A percentile compares a stretch with the other conserved stretches of the same genome.
phyloP scores from a whole-genome alignment of 345 rosid species.

The Clarkia xantiana region DNA sequence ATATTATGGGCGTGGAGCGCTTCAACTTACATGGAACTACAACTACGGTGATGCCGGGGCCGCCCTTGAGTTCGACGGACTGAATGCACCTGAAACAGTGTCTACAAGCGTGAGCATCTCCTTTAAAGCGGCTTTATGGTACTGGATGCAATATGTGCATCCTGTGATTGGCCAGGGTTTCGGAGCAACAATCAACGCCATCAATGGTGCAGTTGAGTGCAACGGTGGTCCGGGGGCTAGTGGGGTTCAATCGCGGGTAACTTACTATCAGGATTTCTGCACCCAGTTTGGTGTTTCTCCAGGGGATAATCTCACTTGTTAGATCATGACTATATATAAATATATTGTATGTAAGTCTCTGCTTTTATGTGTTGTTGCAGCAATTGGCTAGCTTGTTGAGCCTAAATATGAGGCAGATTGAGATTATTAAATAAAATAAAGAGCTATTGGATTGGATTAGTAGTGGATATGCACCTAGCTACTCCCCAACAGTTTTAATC shows the following conservation, averaged over 20 bases:
- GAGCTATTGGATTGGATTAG: too few species aligned
- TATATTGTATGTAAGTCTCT: too few species aligned
- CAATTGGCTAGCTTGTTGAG: too few species aligned
- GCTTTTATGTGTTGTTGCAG: too few species aligned
- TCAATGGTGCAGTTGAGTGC: constrained; percentile 38
- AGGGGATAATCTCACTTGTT: constrained; percentile 1
- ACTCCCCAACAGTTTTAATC: too few species aligned
- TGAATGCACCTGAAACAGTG: constrained; percentile 29
- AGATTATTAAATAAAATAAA: too few species aligned
- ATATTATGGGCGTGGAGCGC: constrained; percentile 48
- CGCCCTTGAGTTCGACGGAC: constrained; percentile 17
- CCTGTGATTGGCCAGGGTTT: constrained; percentile 31
- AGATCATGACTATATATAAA: too few species aligned
- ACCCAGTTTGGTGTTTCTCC: constrained; percentile 3
- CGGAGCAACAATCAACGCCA: constrained; percentile 33
- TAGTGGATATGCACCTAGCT: too few species aligned
- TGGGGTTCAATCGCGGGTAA: constrained; percentile 22
- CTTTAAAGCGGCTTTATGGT: constrained; percentile 39
- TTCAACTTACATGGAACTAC: constrained; percentile 42
- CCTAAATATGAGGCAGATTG: too few species aligned
- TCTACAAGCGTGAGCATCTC: constrained; percentile 21
- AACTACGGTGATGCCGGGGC: constrained; percentile 40
- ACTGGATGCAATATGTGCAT: constrained; percentile 37
- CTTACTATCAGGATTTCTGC: constrained; percentile 28
- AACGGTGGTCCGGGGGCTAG: constrained; percentile 14